Conservation (phyloP, 305 asterid species). For the Solanum chacoense region DNA sequence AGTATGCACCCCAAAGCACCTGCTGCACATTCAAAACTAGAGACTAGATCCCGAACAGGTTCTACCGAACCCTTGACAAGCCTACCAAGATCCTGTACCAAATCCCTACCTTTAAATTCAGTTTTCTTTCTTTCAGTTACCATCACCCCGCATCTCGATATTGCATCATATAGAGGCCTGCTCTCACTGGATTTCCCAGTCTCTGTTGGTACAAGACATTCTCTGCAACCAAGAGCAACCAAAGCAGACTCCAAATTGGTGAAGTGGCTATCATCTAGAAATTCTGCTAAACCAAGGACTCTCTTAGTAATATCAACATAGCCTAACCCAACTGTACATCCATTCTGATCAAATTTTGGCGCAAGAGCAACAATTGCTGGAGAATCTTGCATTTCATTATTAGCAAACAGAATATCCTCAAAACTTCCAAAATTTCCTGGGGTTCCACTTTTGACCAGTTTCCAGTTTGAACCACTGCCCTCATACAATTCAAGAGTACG, state of each 20-base stretch:
- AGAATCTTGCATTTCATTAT: slow-evolving; percentile 92
- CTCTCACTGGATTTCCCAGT: slow-evolving; percentile 53
- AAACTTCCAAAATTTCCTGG: slow-evolving; percentile 92
- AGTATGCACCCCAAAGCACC: slow-evolving; percentile 71
- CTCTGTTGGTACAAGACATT: slow-evolving; percentile 75
- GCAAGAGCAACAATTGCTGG: slow-evolving; percentile 65
- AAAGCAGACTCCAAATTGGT: slow-evolving; percentile 88
- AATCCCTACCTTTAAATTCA: slow-evolving; percentile 84
- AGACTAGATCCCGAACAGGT: slow-evolving; percentile 66
- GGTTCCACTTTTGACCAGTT: slow-evolving; percentile 70
- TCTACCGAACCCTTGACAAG: slow-evolving; percentile 86
- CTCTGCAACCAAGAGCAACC: slow-evolving; percentile 95
- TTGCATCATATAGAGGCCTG: slow-evolving; percentile 59
- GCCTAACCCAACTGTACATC: slow-evolving; percentile 73
- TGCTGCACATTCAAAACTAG: slow-evolving; percentile 72
- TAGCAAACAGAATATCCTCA: slow-evolving; percentile 86
- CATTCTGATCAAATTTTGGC: slow-evolving; percentile 61
- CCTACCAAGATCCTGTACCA: slow-evolving; percentile 81
- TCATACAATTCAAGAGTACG: slow-evolving; percentile 76
- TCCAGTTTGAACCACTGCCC: slow-evolving; percentile 88
- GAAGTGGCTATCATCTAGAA: slow-evolving; percentile 89
- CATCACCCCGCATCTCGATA: slow-evolving; percentile 87
- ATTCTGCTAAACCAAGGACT: slow-evolving; percentile 81
- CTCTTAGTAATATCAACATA: slow-evolving; percentile 73
- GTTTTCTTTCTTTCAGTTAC: slow-evolving; percentile 74